These are phyloP conservation scores for Schwanniomyces etchellsii DNA, from an alignment of 1,139 yeast species.

Conservation along the genomic window DNA sequence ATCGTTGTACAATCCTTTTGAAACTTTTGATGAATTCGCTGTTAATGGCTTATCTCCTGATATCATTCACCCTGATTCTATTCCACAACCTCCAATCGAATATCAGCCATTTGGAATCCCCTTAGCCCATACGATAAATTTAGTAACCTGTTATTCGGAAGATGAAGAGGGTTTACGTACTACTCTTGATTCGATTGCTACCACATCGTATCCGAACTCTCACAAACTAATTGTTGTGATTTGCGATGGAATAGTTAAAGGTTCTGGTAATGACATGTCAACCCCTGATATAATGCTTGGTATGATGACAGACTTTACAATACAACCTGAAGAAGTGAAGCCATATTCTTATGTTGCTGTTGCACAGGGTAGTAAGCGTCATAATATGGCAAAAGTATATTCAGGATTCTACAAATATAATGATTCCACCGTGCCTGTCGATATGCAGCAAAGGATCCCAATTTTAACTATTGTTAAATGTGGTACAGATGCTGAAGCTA, in stretches of 20 bases:
- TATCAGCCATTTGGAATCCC: slow-evolving; percentile 89
- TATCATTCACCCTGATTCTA: slow-evolving; percentile 65
- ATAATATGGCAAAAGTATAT: slow-evolving; percentile 94
- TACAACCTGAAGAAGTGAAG: slow-evolving; percentile 66
- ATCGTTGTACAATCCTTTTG: slow-evolving; percentile 37
- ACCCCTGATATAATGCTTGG: slow-evolving; percentile 86
- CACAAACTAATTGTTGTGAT: slow-evolving; percentile 80
- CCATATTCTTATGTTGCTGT: slow-evolving; percentile 90
- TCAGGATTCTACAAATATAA: slow-evolving; percentile 87
- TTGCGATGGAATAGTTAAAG: slow-evolving; percentile 93
- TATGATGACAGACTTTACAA: slow-evolving; percentile 82
- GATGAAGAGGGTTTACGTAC: slow-evolving; percentile 81
- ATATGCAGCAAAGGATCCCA: slow-evolving; percentile 88
- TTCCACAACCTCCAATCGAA: slow-evolving; percentile 84
- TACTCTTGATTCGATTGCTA: slow-evolving; percentile 84
- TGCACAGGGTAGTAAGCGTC: slow-evolving; percentile 87
- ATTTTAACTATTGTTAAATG: slow-evolving; percentile 80
- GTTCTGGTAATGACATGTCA: slow-evolving; percentile 79
- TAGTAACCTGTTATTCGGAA: slow-evolving; percentile 94
- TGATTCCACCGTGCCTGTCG: slow-evolving; percentile 64
- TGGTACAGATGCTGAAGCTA: slow-evolving; percentile 83
- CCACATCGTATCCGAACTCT: slow-evolving; percentile 91
- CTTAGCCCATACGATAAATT: slow-evolving; percentile 72
- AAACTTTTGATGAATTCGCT: slow-evolving; percentile 30
- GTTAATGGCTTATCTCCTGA: slow-evolving; percentile 59